These are phyloP conservation scores for Phaffomyces opuntiae DNA, from an alignment of 805 yeast species.

Conservation along the genomic window DNA sequence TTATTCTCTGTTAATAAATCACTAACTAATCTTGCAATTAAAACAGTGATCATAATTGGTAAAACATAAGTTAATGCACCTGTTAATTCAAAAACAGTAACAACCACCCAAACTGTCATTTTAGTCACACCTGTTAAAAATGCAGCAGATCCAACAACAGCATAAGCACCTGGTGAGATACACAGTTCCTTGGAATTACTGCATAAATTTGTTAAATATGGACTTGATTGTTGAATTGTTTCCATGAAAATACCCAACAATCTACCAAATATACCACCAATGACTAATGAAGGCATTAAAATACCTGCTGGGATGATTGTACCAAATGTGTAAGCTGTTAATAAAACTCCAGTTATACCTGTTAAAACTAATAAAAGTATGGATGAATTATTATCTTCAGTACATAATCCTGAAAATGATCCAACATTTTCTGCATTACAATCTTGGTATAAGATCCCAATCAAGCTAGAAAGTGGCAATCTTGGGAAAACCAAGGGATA, in stretches of 20 bases:
- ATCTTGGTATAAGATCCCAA: constrained; percentile 63
- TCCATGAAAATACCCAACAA: constrained; percentile 47
- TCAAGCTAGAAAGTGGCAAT: constrained; percentile 46
- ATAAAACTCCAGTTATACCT: constrained; percentile 42
- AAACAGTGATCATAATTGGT: constrained; percentile 81
- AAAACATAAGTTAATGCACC: constrained; percentile 81
- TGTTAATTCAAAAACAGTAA: constrained; percentile 73
- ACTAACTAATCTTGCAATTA: constrained; percentile 65
- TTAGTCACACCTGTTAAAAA: constrained; percentile 76
- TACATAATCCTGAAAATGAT: constrained; percentile 23
- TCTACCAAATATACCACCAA: constrained; percentile 58
- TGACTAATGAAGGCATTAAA: constrained; percentile 52
- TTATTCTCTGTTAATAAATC: constrained; percentile 54
- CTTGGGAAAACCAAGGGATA: constrained; percentile 50
- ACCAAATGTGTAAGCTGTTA: constrained; percentile 68
- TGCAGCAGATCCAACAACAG: constrained; percentile 83
- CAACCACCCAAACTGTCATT: constrained; percentile 74
- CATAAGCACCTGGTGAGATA: constrained; percentile 81
- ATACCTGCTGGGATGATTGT: constrained; percentile 63
- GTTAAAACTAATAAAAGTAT: constrained; percentile 12
- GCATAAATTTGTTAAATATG: constrained; percentile 31
- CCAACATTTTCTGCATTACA: constrained; percentile 33
- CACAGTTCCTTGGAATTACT: constrained; percentile 41
- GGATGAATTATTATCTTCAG: constrained; percentile 6
- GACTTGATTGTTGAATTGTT: constrained; percentile 34